These are phyloP conservation scores for Aegilops speltoides DNA, from an alignment of 176 grass and related monocot genomes.

Conservation along the genomic window DNA sequence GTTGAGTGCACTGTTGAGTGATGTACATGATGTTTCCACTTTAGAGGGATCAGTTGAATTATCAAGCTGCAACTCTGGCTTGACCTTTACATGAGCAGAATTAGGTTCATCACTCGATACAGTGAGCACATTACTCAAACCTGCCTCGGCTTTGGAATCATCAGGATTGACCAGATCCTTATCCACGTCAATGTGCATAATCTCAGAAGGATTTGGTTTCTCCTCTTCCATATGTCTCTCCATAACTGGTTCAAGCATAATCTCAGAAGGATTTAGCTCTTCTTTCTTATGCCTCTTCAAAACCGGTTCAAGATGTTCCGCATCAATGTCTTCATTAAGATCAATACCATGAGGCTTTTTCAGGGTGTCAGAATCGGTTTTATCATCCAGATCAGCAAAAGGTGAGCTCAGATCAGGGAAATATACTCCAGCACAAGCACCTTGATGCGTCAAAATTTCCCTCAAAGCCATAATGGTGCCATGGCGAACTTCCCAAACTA, in stretches of 20 bases:
- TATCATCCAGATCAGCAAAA: constrained; percentile 65
- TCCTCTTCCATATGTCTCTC: constrained; percentile 57
- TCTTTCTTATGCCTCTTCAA: constrained; percentile 65
- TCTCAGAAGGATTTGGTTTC: constrained; percentile 27
- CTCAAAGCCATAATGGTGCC: constrained; percentile 95
- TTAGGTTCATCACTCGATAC: constrained; percentile 38
- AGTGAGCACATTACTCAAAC: constrained; percentile 25
- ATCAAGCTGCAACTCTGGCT: constrained; percentile 46
- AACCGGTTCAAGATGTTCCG: constrained; percentile 56
- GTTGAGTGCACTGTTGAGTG: constrained; percentile 29
- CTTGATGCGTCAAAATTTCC: constrained; percentile 98
- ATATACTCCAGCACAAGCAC: constrained; percentile 90
- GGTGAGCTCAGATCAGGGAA: constrained; percentile 59
- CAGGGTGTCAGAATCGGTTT: constrained; percentile 36
- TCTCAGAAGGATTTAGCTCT: constrained; percentile 30
- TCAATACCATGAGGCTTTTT: constrained; percentile 68
- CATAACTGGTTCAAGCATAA: constrained; percentile 44
- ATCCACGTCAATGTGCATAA: constrained; percentile 23
- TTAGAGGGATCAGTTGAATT: constrained; percentile 30
- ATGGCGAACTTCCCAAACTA: constrained; percentile 99
- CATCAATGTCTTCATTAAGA: constrained; percentile 66
- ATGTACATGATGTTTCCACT: constrained; percentile 24
- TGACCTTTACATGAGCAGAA: constrained; percentile 54
- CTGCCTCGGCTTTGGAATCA: constrained; percentile 41
- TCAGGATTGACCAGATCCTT: constrained; percentile 43